Evolutionary conservation across 306 rosid species (phyloP).

Genomic region (Quercus cerris): DNA sequence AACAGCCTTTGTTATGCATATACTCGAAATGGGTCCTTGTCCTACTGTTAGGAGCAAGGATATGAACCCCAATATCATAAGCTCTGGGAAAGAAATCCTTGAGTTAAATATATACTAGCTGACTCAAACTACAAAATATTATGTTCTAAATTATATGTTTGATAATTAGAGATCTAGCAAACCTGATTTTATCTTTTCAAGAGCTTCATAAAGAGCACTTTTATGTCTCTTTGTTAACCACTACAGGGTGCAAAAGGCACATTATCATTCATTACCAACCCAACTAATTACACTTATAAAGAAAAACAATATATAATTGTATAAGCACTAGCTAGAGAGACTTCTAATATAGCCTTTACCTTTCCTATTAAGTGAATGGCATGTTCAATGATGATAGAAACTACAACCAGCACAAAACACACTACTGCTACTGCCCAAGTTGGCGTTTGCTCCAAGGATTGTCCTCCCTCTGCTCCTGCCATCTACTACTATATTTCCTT

Average conservation of each 20-base stretch:
- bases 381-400: constrained; percentile 72
- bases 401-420: constrained; percentile 62
- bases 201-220: constrained; percentile 57
- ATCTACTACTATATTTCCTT: background rate
- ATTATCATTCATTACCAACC: background rate
- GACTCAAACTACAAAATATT: too few species aligned
- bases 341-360: constrained; percentile 18
- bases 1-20: constrained; percentile 52
- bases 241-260: constrained; percentile 25
- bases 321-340: too few species aligned
- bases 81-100: constrained; percentile 36
- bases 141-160: too few species aligned
- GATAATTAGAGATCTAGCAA: background rate
- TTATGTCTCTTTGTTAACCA: constrained; percentile 77
- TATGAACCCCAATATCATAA: constrained; percentile 82
- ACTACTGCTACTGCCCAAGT: constrained; percentile 91
- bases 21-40: constrained; percentile 53
- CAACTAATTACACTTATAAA: background rate
- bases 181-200: constrained; percentile 88
- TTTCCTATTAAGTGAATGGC: constrained; percentile 60
- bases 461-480: constrained; percentile 63
- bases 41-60: constrained; percentile 79
- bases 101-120: background rate
- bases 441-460: constrained; percentile 76
- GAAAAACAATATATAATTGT: too few species aligned